Evolutionary conservation across 2,329 filamentous ascomycete genomes (phyloP).

Genomic region (Exutisphaerella laricina): DNA sequence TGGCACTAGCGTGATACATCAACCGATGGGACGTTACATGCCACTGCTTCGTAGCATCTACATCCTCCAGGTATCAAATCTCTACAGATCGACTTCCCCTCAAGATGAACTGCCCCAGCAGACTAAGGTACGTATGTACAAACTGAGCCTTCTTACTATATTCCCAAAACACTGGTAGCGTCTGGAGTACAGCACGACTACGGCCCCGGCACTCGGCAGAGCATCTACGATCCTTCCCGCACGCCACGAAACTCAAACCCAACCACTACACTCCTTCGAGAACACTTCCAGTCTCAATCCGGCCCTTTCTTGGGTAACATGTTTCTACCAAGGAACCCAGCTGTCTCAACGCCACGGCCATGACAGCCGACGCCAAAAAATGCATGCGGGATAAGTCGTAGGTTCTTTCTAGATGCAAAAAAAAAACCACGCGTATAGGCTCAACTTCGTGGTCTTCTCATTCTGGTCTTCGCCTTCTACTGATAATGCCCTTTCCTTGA

Average conservation of each 20-base stretch:
- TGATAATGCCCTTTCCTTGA: too few species aligned
- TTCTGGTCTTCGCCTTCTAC: background rate
- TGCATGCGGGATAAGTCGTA: background rate
- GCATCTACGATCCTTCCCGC: background rate
- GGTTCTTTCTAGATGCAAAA: background rate
- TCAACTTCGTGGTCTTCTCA: too few species aligned
- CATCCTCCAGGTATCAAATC: too few species aligned
- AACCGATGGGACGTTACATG: too few species aligned
- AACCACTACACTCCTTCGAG: background rate
- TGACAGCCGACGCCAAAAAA: background rate
- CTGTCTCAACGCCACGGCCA: background rate
- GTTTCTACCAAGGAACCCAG: background rate
- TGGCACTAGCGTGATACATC: too few species aligned
- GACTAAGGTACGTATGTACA: too few species aligned
- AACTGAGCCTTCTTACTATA: too few species aligned
- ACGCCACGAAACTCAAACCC: background rate
- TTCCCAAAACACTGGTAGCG: too few species aligned
- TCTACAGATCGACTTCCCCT: too few species aligned
- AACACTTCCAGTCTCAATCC: background rate
- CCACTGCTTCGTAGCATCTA: too few species aligned
- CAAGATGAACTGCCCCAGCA: too few species aligned
- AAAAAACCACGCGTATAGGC: too few species aligned
- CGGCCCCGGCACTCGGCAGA: slow-evolving; percentile 2
- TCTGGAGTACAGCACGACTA: background rate
- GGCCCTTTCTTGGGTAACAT: background rate